Evolutionary conservation across 805 yeast genomes (phyloP).

Genomic region (Candida broadrunensis): DNA sequence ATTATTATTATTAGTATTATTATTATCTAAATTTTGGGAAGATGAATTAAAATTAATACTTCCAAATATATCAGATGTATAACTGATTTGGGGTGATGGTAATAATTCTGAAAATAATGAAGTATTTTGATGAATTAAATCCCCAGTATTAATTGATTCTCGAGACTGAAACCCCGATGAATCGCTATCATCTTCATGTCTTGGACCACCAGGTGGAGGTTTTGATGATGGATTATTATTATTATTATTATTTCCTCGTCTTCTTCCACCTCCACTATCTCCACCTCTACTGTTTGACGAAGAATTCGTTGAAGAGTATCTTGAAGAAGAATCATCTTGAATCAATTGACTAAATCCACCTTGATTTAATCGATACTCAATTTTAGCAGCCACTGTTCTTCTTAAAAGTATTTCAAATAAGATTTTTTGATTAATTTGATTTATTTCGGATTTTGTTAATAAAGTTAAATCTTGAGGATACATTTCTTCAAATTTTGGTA

Average conservation of each 20-base stretch:
- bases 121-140: conserved; percentile 27
- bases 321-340: not conserved
- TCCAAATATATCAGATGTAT: conserved; percentile 27
- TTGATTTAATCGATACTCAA: conserved; percentile 30
- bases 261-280: not conserved
- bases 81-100: conserved; percentile 40
- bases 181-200: conserved; percentile 10
- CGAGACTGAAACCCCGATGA: conserved; percentile 11
- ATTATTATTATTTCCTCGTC: not conserved
- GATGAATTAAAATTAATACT: conserved; percentile 7
- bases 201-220: too few relatives aligned
- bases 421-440: conserved; percentile 25
- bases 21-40: not conserved
- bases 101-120: conserved; percentile 29
- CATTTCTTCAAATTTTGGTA: conserved; percentile 26
- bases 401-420: conserved; percentile 38
- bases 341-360: conserved; percentile 6
- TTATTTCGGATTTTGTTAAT: conserved; percentile 21
- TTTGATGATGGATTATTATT: not conserved
- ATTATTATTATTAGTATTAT: not conserved
- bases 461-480: conserved; percentile 26
- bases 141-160: conserved; percentile 24
- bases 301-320: not conserved
- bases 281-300: conserved; percentile 1
- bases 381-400: conserved; percentile 40